Evolutionary conservation across 495 filamentous ascomycete species (phyloP).

Genomic region (Melanomma pulvis-pyrius): DNA sequence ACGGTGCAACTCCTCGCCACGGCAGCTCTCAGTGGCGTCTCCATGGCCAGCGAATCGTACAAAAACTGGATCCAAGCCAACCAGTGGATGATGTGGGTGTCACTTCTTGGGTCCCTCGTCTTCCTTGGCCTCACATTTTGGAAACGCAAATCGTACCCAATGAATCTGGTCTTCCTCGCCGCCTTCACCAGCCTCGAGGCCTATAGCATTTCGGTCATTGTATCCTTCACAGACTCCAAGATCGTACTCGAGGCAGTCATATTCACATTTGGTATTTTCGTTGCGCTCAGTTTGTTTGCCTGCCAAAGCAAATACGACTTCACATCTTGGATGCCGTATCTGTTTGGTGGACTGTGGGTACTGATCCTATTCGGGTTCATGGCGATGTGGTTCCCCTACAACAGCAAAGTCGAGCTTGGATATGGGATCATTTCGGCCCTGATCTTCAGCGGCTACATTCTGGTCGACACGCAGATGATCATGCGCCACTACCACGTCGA

Average conservation of each 20-base stretch:
- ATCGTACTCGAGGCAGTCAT: constrained; percentile 90
- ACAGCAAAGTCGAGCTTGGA: constrained; percentile 74
- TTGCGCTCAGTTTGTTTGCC: constrained; percentile 89
- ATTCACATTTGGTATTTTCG: constrained; percentile 89
- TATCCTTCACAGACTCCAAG: constrained; percentile 76
- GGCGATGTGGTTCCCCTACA: constrained; percentile 78
- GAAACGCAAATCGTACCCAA: constrained; percentile 97
- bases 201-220: constrained; percentile 89
- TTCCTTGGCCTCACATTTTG: constrained; percentile 91
- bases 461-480: constrained; percentile 94
- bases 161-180: constrained; percentile 88
- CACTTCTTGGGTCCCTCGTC: constrained; percentile 75
- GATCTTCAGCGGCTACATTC: constrained; percentile 89
- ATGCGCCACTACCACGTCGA: constrained; percentile 96
- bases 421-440: constrained; percentile 81
- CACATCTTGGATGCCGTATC: constrained; percentile 91
- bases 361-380: constrained; percentile 92
- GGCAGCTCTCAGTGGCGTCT: constrained; percentile 74
- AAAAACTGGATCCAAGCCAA: constrained; percentile 84
- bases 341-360: constrained; percentile 88
- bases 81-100: constrained; percentile 81
- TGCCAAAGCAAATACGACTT: constrained; percentile 99
- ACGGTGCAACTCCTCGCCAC: constrained; percentile 89
- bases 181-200: constrained; percentile 92
- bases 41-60: constrained; percentile 81